Evolutionary conservation across 495 filamentous ascomycete genomes (phyloP), one percentile per base, ranked within the genome.

Genomic region (Filosporella fistucella): DNA sequence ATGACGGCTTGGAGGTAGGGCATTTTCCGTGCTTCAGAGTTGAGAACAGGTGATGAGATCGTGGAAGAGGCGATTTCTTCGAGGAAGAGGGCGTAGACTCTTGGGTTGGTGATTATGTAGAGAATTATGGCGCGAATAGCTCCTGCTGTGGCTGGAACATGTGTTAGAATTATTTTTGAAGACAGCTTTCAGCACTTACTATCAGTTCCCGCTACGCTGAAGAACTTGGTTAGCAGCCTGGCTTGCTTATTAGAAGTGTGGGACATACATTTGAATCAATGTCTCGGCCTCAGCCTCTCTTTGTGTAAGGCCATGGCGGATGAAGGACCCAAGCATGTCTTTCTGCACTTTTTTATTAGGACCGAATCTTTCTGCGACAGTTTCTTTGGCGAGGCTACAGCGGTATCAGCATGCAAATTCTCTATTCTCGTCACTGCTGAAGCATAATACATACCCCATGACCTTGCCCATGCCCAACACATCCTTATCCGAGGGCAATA

Each of bases 71-170:
- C 70, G 24, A 86, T 79, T 52, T 86, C 82, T 1, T 55, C 59
- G 61, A 77, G 70, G 49, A 86, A 69, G 39, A 65, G 73, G 9
- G 57, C 59, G 45, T 79, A 80, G 7, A 75, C 67, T 0, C 51
- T 43, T 4, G 64, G 61, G 37, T 70, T 59, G 4, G 60, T 58
- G 20, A 83, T 58, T 10, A 85, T 56, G 51, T 77, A 75, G 26
- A 74, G 61, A 29, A 86, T 63, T 40, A 80, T 66, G 3, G 68
- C 68, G 25, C 75, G 72, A 58, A 86, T 74, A n/a, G 74, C 68
- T 1, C 74, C 76, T 1, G 78, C 78, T 0, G 79, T 82, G 5
- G 41, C n/a, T n/a, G n/a, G n/a, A n/a, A n/a, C n/a, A n/a, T n/a
- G n/a, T n/a, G n/a, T n/a, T n/a, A n/a, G n/a, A n/a, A n/a, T n/a